These are phyloP conservation scores for Pseudocercospora crystallina DNA, from an alignment of 2,329 filamentous ascomycete species.

Conservation along the genomic window DNA sequence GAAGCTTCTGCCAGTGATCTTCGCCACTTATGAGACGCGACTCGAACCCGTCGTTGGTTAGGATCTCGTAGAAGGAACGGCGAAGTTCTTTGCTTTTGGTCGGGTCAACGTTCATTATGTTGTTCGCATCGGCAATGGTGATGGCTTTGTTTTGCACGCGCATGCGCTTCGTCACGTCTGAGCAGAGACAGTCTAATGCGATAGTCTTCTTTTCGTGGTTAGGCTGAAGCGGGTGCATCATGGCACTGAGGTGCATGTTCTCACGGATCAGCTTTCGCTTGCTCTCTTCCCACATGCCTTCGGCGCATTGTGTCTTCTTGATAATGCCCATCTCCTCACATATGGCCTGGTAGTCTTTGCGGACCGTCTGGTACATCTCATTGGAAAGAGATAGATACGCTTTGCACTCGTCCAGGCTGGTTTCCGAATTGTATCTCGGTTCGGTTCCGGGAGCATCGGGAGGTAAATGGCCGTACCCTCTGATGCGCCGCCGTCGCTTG, in stretches of 20 bases:
- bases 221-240: conserved; percentile 58
- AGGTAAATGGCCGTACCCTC: conserved; percentile 66
- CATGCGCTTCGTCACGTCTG: conserved; percentile 78
- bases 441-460: conserved; percentile 64
- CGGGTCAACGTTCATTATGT: conserved; percentile 66
- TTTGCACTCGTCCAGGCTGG: conserved; percentile 76
- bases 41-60: conserved; percentile 66
- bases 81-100: conserved; percentile 67
- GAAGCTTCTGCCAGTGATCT: conserved; percentile 70
- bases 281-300: conserved; percentile 69
- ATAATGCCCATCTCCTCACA: conserved; percentile 66
- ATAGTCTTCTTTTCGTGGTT: conserved; percentile 63
- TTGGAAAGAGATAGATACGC: conserved; percentile 65
- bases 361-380: conserved; percentile 61
- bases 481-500: conserved; percentile 67
- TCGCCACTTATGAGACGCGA: conserved; percentile 72
- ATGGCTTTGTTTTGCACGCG: conserved; percentile 65
- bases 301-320: conserved; percentile 74
- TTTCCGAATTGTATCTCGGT: conserved; percentile 77
- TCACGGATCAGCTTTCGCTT: conserved; percentile 68
- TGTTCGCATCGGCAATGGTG: conserved; percentile 73
- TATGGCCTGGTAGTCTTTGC: conserved; percentile 67
- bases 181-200: conserved; percentile 76
- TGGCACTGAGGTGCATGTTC: conserved; percentile 61
- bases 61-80: conserved; percentile 63